Evolutionary conservation across 2,329 filamentous ascomycete genomes (phyloP).

Genomic region (Pyricularia sp.): DNA sequence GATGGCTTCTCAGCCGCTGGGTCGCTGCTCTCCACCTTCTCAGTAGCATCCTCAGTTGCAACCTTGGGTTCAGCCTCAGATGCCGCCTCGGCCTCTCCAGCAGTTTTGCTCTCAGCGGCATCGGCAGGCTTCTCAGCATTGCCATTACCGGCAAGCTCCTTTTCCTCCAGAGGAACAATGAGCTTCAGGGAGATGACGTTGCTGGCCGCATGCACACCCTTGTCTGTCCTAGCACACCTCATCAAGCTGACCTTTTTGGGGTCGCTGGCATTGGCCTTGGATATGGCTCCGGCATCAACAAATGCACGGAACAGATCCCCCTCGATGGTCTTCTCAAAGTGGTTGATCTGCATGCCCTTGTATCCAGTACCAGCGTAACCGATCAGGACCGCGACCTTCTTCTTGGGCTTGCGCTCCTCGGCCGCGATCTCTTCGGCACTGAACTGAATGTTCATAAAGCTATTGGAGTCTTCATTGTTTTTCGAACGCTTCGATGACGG

Average conservation of each 20-base stretch:
- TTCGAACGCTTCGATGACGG: slow-evolving; percentile 41
- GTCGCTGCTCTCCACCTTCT: neutral
- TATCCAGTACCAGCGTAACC: slow-evolving; percentile 96
- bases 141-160: neutral
- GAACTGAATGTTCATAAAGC: slow-evolving; percentile 47
- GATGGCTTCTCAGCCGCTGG: neutral
- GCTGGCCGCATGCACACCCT: slow-evolving; percentile 91
- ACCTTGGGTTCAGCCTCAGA: neutral
- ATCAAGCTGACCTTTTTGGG: slow-evolving; percentile 94
- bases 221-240: slow-evolving; percentile 91
- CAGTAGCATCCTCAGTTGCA: neutral
- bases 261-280: slow-evolving; percentile 92
- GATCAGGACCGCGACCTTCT: slow-evolving; percentile 91
- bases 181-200: slow-evolving; percentile 94
- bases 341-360: slow-evolving; percentile 90
- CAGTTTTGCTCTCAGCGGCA: neutral
- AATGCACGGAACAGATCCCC: slow-evolving; percentile 91
- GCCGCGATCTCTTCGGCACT: slow-evolving; percentile 74
- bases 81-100: neutral
- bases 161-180: slow-evolving; percentile 68
- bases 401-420: slow-evolving; percentile 77
- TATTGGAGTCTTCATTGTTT: slow-evolving; percentile 29
- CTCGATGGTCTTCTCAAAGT: slow-evolving; percentile 84
- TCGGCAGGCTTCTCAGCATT: neutral
- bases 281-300: slow-evolving; percentile 83